Conservation (phyloP, 345 rosid genomes). For the Citrus trifoliata region DNA sequence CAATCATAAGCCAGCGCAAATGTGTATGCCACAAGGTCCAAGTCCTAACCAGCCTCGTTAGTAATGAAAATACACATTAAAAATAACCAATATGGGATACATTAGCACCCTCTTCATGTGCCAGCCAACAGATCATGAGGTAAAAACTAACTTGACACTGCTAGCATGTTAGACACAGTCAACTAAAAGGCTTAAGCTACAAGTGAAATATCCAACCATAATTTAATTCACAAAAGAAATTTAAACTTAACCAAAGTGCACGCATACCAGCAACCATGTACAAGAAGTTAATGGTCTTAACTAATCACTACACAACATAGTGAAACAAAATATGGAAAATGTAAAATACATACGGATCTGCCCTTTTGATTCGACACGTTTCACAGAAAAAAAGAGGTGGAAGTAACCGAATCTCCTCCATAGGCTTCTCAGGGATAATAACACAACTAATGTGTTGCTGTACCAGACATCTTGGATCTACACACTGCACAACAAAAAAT, state of each 20-base stretch:
- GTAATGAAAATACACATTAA: not conserved
- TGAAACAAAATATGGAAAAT: not conserved
- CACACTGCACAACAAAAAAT: constrained; percentile 32
- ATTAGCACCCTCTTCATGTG: not conserved
- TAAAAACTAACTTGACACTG: not conserved
- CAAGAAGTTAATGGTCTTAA: not conserved
- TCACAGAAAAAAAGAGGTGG: constrained; percentile 31
- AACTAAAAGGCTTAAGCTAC: not conserved
- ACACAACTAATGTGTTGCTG: constrained; percentile 39
- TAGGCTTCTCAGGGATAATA: constrained; percentile 24
- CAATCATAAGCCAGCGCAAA: not conserved
- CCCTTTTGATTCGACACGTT: constrained; percentile 36
- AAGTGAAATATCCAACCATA: not conserved
- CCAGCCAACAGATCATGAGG: not conserved
- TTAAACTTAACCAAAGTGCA: not conserved
- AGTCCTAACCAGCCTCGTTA: not conserved
- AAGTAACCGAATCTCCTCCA: constrained; percentile 15
- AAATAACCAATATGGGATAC: not conserved
- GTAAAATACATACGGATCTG: constrained; percentile 40
- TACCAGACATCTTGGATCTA: constrained; percentile 32
- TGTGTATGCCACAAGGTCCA: not conserved
- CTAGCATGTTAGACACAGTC: not conserved
- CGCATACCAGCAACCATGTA: not conserved
- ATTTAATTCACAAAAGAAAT: not conserved
- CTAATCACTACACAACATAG: not conserved